Base-by-base conservation (phyloP, 1,284 basidiomycete species). In the Vanrija humicola region DNA sequence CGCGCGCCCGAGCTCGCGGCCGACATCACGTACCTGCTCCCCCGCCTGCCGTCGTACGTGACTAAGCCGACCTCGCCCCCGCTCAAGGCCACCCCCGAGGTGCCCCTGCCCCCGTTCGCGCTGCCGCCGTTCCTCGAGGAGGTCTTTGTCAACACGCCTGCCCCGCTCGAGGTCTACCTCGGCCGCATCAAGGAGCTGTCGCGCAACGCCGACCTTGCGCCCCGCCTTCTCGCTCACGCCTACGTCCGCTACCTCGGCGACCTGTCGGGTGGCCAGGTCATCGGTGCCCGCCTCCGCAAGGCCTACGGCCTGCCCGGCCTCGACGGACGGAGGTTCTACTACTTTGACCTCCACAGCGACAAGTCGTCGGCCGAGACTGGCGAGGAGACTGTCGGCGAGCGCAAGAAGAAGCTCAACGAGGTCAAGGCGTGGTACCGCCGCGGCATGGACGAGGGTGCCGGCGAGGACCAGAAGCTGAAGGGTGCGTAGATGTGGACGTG, bases 191-290 rank as follows among this genome's bases (percentile, higher is more conserved):
- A 81, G 43, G 77, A 84, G 39, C 68, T 81, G 39, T 65, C 78
- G 21, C 74, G 85, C 46, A 73, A 80, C 8, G 67, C 78, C 43
- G 72, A 79, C 42, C 55, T 70, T 5, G 82, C 85, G 52, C 82
- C 84, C 0, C 75, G 81, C 1, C 81, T 91, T 21, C 81, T 91
- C 15, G 85, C 88, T 0, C 89, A 91, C 72, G 82, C 88, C 0
- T 90, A 90, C 68, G 87, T 89, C 16, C 82, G 89, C 38, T 91
- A 91, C 75, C 82, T 92, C n/a, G 89, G 89, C 54, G 89, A 92
- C 73, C 79, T 91, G 34, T 86, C 84, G 46, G 89, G 89, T 16
- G 89, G 90, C 0, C 89, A 91, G 77, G 80, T 83, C 59, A 86
- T 91, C 64, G 80, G 84, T 28, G 79, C 82, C 40, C 79, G 79